phyloP scores from a whole-genome alignment of 2,329 filamentous ascomycete species.

The Huntiella abstrusa region DNA sequence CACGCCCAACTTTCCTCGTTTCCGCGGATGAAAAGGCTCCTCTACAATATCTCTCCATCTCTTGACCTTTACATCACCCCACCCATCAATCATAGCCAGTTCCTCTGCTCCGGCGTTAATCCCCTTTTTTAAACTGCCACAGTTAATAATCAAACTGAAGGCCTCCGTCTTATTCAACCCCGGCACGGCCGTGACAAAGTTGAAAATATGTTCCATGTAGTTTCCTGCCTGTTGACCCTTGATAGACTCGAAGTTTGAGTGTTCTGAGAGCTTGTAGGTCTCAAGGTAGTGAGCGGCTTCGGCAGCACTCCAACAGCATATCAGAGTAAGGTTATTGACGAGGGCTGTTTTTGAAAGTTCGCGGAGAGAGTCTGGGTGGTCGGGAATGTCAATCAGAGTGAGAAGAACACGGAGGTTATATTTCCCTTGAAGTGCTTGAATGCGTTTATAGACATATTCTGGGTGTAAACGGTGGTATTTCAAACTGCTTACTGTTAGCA shows the following conservation, averaged over 20 bases:
- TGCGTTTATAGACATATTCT: constrained; percentile 92
- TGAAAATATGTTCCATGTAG: constrained; percentile 73
- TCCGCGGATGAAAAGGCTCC: constrained; percentile 65
- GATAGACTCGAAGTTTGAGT: constrained; percentile 63
- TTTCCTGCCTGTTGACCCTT: constrained; percentile 65
- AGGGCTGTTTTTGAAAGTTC: constrained; percentile 85
- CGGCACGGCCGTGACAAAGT: constrained; percentile 79
- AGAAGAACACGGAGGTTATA: constrained; percentile 76
- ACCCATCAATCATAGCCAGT: constrained; percentile 67
- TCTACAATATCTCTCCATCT: constrained; percentile 66
- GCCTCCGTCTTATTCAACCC: constrained; percentile 92
- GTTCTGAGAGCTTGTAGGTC: constrained; percentile 85
- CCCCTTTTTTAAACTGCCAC: constrained; percentile 72
- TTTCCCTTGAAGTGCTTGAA: constrained; percentile 64
- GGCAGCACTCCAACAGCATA: constrained; percentile 84
- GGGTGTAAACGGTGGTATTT: constrained; percentile 97
- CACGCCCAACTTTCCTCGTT: constrained; percentile 35
- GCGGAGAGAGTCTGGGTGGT: constrained; percentile 75
- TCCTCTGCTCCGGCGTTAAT: constrained; percentile 79
- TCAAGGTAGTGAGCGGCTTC: constrained; percentile 91
- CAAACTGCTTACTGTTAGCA: constrained; percentile 26
- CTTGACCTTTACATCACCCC: constrained; percentile 89
- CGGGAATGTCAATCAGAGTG: constrained; percentile 84
- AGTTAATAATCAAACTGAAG: constrained; percentile 72
- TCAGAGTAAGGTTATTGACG: constrained; percentile 79